Evolutionary conservation across 805 yeast species (phyloP), one percentile per base, ranked within the genome.

Genomic region (Lachancea meyersii): DNA sequence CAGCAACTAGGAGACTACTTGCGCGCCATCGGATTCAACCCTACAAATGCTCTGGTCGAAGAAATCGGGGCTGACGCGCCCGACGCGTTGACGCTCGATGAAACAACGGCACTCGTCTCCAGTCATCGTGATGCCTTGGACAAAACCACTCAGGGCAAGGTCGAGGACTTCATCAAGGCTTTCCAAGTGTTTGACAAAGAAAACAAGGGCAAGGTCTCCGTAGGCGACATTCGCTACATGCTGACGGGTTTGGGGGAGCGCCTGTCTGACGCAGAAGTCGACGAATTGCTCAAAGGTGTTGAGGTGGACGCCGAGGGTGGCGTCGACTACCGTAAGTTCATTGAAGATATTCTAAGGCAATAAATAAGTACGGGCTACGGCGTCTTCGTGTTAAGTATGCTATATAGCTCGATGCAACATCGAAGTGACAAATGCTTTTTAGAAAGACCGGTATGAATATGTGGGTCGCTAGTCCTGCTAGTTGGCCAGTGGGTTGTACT

Each of bases 171-270:
- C 66, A 79, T 93, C 60, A 86, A 91, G 61, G 93, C 91, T 0
- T 93, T 93, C 77, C 97, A 93, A 70, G 97, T 93, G 5, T 93
- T 93, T 55, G 99, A 93, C 70, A 93, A 91, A 70, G 95, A 88
- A 52, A 79, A 83, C 50, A 84, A 96, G 16, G 99, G 99, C 4
- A 86, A 82, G 68, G 93, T 93, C 54, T 95, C 97, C 31, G 95
- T 93, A 35, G 99, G 99, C 45, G 97, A 93, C 68, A 76, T 93
- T 57, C 79, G 95, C 64, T 93, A 93, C 68, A 88, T 93, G 63
- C 74, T 93, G 60, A 93, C 98, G 26, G 84, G 96, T 5, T 80
- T 93, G 54, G 99, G 99, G 47, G 99, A 93, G 68, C 89, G 89
- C 68, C 72, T 93, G 54, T 67, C 84, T 13, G 96, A 88, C 54